These are phyloP conservation scores for Acer campestre DNA, from an alignment of 345 rosid genomes.

Conservation along the genomic window DNA sequence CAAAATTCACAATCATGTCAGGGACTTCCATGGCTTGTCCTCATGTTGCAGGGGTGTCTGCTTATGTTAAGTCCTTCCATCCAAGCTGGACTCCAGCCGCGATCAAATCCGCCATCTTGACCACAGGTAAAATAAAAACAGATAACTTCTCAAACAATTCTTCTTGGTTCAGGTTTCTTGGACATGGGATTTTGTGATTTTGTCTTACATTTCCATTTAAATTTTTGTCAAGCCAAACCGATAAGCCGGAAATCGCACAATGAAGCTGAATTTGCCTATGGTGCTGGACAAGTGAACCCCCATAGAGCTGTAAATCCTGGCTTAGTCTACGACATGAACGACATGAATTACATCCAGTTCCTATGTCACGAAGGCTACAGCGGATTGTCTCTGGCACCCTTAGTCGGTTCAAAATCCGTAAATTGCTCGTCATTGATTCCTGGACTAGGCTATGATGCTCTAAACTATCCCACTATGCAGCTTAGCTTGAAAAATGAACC, in stretches of 20 bases:
- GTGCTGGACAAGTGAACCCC: slow-evolving; percentile 85
- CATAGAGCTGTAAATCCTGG: slow-evolving; percentile 64
- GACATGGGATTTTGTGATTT: not conserved
- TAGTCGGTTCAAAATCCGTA: slow-evolving; percentile 52
- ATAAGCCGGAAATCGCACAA: slow-evolving; percentile 54
- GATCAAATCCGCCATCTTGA: slow-evolving; percentile 84
- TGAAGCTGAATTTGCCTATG: slow-evolving; percentile 78
- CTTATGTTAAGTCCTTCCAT: slow-evolving; percentile 91
- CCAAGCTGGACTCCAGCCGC: slow-evolving; percentile 82
- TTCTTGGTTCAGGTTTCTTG: not conserved
- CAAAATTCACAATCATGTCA: slow-evolving; percentile 72
- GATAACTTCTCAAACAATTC: not conserved
- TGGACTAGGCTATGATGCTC: slow-evolving; percentile 68
- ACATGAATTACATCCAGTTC: slow-evolving; percentile 78
- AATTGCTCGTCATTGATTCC: slow-evolving; percentile 75
- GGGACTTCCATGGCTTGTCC: slow-evolving; percentile 98
- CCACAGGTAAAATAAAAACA: slow-evolving; percentile 59
- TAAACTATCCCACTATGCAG: slow-evolving; percentile 89
- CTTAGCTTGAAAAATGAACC: slow-evolving; percentile 38
- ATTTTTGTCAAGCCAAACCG: slow-evolving; percentile 53
- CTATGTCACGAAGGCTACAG: slow-evolving; percentile 75
- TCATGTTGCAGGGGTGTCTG: slow-evolving; percentile 84
- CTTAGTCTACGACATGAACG: slow-evolving; percentile 70
- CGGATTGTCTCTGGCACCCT: slow-evolving; percentile 52
- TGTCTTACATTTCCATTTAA: slow-evolving; percentile 5